Base-by-base conservation (phyloP, 306 rosid species). In the Begonia fuchsioides region DNA sequence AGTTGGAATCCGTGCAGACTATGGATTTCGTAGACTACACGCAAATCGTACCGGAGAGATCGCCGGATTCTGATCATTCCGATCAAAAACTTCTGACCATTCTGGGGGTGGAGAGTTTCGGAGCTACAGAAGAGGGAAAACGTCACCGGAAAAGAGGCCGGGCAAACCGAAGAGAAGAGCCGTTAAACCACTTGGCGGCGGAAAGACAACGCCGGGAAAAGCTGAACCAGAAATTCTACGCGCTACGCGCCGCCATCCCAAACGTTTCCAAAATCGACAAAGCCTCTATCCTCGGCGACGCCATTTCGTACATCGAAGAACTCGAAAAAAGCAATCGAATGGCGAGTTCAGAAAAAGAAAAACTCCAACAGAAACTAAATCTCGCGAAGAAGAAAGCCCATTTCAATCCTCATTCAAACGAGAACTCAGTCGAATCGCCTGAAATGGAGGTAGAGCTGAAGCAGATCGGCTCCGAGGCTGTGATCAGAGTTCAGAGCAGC, bases 241-340 rank as follows among this genome's bases (percentile, higher is more conserved):
- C 98, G 0, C 96, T 92, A 15, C 79, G 98, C 11, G 95, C 96
- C 0, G 98, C 85, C 13, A 96, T 92, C n/a, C 98, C 94, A 0
- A 92, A 85, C 32, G 96, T 92, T 8, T 78, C 98, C 0, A 90
- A 90, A 60, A 83, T 90, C 95, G 98, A 90, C 74, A 90, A 90
- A 53, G 98, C 98, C 0, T 92, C 98, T 0, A 86, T 92, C 3
- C 71, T 92, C 0, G 98, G 98, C 0, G 96, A 92, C 38, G 93
- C 98, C 0, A 86, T 92, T 13, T 54, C 92, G 0, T 92, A 92
- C 73, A 83, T 92, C 20, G 79, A 62, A 47, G 98, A 92, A 61
- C 74, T 92, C 1, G 85, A 92, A 44, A 32, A 68, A 10, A 92
- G 85, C 73, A 79, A 85, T 44, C 81, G 75, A 14, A 58, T 4